Percentiles rank a stretch among this genome's conserved stretches.
These are phyloP conservation scores for Polyporus arcularius DNA, from an alignment of 768 basidiomycete species.

Conservation along the genomic window DNA sequence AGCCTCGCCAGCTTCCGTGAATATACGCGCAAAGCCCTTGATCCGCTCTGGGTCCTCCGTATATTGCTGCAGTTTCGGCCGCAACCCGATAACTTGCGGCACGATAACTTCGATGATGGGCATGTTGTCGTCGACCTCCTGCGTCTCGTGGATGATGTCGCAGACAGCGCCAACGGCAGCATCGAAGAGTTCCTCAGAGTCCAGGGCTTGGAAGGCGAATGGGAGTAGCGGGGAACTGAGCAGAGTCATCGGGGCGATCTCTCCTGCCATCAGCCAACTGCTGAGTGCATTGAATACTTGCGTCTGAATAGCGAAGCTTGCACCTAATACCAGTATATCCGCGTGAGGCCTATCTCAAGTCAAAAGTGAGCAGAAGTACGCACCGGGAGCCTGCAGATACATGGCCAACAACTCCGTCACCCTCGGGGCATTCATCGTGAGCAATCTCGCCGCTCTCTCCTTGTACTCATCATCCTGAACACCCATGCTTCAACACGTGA, in stretches of 20 bases:
- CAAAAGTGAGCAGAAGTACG: conserved; percentile 28
- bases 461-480: conserved; percentile 74
- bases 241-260: conserved; percentile 65
- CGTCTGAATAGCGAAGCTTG: conserved; percentile 73
- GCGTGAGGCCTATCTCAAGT: neutral
- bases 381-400: conserved; percentile 89
- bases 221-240: conserved; percentile 78
- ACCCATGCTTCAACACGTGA: conserved; percentile 2
- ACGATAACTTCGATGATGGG: conserved; percentile 84
- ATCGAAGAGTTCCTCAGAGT: conserved; percentile 88
- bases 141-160: conserved; percentile 96
- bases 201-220: conserved; percentile 82
- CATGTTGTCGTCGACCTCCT: conserved; percentile 95
- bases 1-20: conserved; percentile 97
- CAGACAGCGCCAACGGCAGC: conserved; percentile 89
- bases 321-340: conserved; percentile 52
- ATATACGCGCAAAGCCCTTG: conserved; percentile 86
- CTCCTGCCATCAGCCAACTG: conserved; percentile 88
- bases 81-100: conserved; percentile 78
- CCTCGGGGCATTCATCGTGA: conserved; percentile 67
- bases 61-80: conserved; percentile 55
- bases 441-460: conserved; percentile 57
- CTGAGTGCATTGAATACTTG: conserved; percentile 85
- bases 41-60: conserved; percentile 86
- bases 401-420: conserved; percentile 79